Evolutionary conservation across 495 filamentous ascomycete species (phyloP), one percentile per base, ranked within the genome.

Genomic region (Penicillium lividum): DNA sequence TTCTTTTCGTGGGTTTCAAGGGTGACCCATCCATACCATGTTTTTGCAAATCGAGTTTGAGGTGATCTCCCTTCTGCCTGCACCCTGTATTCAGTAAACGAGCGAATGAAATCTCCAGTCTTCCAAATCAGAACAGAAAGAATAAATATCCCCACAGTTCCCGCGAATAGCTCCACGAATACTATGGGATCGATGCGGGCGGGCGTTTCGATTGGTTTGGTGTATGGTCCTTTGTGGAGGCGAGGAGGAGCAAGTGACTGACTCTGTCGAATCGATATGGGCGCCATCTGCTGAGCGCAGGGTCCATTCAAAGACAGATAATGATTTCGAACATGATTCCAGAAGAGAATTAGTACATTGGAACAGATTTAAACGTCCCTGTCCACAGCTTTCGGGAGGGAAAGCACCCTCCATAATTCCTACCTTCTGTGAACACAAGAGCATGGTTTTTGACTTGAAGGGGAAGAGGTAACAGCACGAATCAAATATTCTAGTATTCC

Each of bases 1-100:
- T 67, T 68, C 9, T 63, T 51, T 31, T 77, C 60, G 31, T 77
- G 75, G 3, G 58, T 69, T 16, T 74, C 58, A 5, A 62, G 46
- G 6, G 71, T 53, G 4, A 78, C 67, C 77, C 77, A 80, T 42
- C 77, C 77, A 52, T 80, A 80, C 77, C 77, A 80, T 13, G 75
- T 80, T 45, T 66, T 71, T 28, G 72, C 66, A 59, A 74, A 78
- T 9, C 77, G 74, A 56, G 65, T 60, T 4, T 59, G 64, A 11
- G 68, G 53, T 5, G 60, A 43, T 57, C 71, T 80, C 30, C 72
- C 73, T 40, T 53, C 62, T 43, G 59, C 16, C 27, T 77, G 54
- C 36, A 80, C 69, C 59, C 64, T 72, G 28, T 66, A 40, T 55
- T 61, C 58, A 7, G 69, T 77, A 50, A 76, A 73, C 7, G 49